Conservation (phyloP, 179 eudicot species). For the Sideroxylon spinosum region DNA sequence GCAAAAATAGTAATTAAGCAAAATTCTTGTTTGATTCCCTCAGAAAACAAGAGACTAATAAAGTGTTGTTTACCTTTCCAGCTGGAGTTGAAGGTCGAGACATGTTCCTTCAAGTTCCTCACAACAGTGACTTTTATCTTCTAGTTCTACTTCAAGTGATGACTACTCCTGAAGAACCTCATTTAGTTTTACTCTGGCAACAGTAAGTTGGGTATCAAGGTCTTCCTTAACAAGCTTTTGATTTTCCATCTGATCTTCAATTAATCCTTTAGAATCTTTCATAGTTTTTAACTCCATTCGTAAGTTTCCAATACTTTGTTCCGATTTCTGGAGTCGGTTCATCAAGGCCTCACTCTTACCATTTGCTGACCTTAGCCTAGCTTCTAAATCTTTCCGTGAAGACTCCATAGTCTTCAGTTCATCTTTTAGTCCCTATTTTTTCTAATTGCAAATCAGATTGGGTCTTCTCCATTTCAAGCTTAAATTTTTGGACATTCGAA, state of each 20-base stretch:
- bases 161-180: conserved; percentile 57
- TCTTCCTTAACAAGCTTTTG: conserved; percentile 73
- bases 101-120: conserved; percentile 80
- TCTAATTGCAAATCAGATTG: conserved; percentile 37
- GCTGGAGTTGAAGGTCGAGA: conserved; percentile 89
- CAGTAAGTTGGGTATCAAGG: conserved; percentile 63
- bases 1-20: not conserved
- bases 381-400: conserved; percentile 28
- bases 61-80: conserved; percentile 53
- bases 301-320: conserved; percentile 32
- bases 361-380: conserved; percentile 26
- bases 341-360: conserved; percentile 32
- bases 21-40: not conserved
- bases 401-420: conserved; percentile 25
- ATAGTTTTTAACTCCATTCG: conserved; percentile 37
- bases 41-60: not conserved
- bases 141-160: conserved; percentile 71
- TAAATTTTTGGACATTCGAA: conserved; percentile 31
- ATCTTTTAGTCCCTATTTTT: conserved; percentile 21
- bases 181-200: conserved; percentile 49
- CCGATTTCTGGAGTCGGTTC: conserved; percentile 38
- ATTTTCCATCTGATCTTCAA: conserved; percentile 67
- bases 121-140: conserved; percentile 58
- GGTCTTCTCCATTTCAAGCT: conserved; percentile 39
- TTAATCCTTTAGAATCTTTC: conserved; percentile 41